phyloP scores from a whole-genome alignment of 148 eudicot genomes.

The Chenopodium formosanum region DNA sequence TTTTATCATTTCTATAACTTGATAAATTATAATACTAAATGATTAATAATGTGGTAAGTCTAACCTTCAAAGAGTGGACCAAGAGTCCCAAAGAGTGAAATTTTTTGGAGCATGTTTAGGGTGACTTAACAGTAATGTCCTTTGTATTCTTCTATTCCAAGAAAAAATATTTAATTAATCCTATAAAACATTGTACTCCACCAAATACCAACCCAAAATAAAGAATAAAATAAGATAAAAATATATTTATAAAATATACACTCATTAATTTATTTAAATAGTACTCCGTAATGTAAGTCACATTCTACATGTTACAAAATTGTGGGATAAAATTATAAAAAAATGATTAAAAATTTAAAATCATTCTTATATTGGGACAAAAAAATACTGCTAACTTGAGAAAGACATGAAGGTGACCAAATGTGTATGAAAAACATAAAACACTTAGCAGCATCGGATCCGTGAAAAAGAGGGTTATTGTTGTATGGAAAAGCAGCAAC shows the following conservation, averaged over 20 bases:
- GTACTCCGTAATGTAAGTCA: not conserved
- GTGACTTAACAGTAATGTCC: not conserved
- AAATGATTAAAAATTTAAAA: no score
- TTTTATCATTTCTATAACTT: no score
- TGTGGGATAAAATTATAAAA: not conserved
- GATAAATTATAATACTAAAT: no score
- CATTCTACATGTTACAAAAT: not conserved
- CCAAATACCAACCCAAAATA: not conserved
- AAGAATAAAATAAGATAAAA: no score
- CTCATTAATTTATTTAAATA: not conserved
- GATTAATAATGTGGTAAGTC: no score
- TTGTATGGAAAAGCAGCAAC: not conserved
- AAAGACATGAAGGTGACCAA: not conserved
- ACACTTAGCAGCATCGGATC: slow-evolving; percentile 11
- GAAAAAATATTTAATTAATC: not conserved
- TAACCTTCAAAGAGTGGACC: no score
- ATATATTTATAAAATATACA: no score
- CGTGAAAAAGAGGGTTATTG: slow-evolving; percentile 8
- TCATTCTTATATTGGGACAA: not conserved
- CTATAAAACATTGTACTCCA: not conserved
- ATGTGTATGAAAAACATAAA: not conserved
- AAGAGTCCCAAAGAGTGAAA: no score
- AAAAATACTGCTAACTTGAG: not conserved
- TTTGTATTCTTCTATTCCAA: not conserved
- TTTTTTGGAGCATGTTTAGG: not conserved